phyloP scores from a whole-genome alignment of 2,329 filamentous ascomycete genomes.

The Aspergillus sp. region DNA sequence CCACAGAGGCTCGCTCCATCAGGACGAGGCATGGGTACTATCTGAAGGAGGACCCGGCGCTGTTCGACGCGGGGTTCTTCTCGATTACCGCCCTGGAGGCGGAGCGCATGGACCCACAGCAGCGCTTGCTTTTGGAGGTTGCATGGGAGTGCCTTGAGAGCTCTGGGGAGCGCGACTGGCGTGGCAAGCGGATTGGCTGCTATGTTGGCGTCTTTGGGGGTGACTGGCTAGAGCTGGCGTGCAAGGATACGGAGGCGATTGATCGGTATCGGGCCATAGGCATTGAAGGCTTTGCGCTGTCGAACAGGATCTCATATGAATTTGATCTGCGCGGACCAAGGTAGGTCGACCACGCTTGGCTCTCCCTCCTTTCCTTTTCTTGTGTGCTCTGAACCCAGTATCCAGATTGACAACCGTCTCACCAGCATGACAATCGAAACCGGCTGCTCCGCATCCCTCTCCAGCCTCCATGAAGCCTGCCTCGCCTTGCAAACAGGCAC shows the following conservation, averaged over 20 bases:
- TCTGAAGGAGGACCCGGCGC: slow-evolving; percentile 32
- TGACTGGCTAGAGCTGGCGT: slow-evolving; percentile 24
- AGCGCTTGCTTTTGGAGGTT: slow-evolving; percentile 38
- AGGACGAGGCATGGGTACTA: slow-evolving; percentile 30
- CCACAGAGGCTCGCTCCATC: slow-evolving; percentile 15
- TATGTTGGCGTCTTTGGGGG: slow-evolving; percentile 30
- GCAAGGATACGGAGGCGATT: slow-evolving; percentile 22
- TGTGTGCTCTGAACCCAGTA: too few species aligned
- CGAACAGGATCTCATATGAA: slow-evolving; percentile 18
- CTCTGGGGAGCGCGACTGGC: slow-evolving; percentile 31
- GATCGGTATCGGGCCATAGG: slow-evolving; percentile 21
- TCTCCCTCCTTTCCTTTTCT: too few species aligned
- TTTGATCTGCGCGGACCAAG: slow-evolving; percentile 17
- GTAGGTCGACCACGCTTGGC: too few species aligned
- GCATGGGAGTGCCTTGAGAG: slow-evolving; percentile 37
- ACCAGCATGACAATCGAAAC: slow-evolving; percentile 40
- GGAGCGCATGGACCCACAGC: slow-evolving; percentile 35
- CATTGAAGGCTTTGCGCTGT: slow-evolving; percentile 16
- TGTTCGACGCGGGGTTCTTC: slow-evolving; percentile 34
- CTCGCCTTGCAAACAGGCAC: slow-evolving; percentile 22
- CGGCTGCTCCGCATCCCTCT: slow-evolving; percentile 43
- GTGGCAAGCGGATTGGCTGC: slow-evolving; percentile 36
- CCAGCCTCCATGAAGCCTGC: slow-evolving; percentile 34
- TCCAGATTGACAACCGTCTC: too few species aligned
- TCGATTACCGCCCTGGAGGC: slow-evolving; percentile 14